Conservation (phyloP, 805 yeast genomes). For the Schizosaccharomyces pombe region ASM294v3 CU329670.1:2314001-2314500, state of each 20-base stretch:
- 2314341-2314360: conserved; percentile 19
- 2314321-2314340: conserved; percentile 21
- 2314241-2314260: conserved; percentile 17
- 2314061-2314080: conserved; percentile 25
- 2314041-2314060: conserved; percentile 19
- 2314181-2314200: conserved; percentile 23
- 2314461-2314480: conserved; percentile 23
- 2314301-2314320: conserved; percentile 21
- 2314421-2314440: conserved; percentile 22
- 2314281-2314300: conserved; percentile 21
- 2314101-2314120: conserved; percentile 24
- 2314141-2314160: background rate
- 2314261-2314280: conserved; percentile 10
- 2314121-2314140: conserved; percentile 16
- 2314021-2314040: background rate
- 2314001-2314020: background rate
- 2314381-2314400: conserved; percentile 21
- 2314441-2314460: conserved; percentile 23
- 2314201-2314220: conserved; percentile 23
- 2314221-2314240: conserved; percentile 23
- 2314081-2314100: conserved; percentile 19
- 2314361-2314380: conserved; percentile 25
- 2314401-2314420: conserved; percentile 19
- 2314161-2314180: background rate
- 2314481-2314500: conserved; percentile 13